Conservation (phyloP, 805 yeast genomes). For the Teunomyces panamensis region DNA sequence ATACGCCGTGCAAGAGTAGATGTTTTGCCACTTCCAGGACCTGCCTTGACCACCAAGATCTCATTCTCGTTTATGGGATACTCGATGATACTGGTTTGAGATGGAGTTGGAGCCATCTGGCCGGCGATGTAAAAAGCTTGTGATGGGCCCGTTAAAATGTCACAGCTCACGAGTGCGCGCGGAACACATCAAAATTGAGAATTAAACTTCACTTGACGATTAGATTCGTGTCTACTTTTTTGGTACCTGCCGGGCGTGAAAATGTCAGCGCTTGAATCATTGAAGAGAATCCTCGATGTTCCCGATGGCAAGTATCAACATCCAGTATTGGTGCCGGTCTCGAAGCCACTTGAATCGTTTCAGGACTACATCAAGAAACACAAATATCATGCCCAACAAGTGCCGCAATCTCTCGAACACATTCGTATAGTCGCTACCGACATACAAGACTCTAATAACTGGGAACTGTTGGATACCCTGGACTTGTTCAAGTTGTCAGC, state of each 20-base stretch:
- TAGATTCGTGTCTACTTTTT: no score
- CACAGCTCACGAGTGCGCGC: background rate
- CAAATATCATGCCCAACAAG: background rate
- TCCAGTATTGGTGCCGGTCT: conserved; percentile 2
- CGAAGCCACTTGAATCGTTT: conserved; percentile 8
- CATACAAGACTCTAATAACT: background rate
- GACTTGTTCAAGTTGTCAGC: conserved; percentile 5
- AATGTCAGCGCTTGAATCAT: conserved; percentile 13
- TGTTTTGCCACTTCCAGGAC: conserved; percentile 78
- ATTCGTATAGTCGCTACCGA: background rate
- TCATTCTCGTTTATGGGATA: conserved; percentile 36
- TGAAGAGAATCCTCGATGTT: conserved; percentile 8
- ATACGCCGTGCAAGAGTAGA: conserved; percentile 55
- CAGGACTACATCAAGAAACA: conserved; percentile 4
- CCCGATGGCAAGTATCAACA: conserved; percentile 2
- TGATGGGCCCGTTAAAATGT: background rate
- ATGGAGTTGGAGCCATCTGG: conserved; percentile 8
- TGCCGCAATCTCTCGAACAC: conserved; percentile 2
- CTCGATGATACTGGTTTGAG: conserved; percentile 47
- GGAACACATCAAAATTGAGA: no score
- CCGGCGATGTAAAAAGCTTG: background rate
- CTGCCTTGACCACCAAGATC: conserved; percentile 56
- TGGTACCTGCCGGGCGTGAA: background rate
- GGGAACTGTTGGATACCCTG: conserved; percentile 3
- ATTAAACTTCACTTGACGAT: no score